These are phyloP conservation scores for Debaryomyces hansenii DNA, from an alignment of 805 yeast species.

Conservation along the genomic window DNA sequence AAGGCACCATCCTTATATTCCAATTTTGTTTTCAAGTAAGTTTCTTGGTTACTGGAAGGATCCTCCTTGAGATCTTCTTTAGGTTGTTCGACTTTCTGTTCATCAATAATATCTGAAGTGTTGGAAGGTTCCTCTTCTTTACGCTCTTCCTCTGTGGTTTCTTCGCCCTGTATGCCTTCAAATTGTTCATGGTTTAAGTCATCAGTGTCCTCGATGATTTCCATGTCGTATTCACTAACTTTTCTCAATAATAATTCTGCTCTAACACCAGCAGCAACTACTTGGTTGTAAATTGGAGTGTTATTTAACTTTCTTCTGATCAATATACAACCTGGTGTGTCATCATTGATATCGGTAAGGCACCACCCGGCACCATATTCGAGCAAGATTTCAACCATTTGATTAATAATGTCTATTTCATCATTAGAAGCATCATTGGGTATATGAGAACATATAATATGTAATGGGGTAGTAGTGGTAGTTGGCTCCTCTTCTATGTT, in stretches of 20 bases:
- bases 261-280: constrained; percentile 86
- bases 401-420: constrained; percentile 38
- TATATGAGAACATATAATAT: constrained; percentile 58
- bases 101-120: neutral
- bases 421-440: constrained; percentile 49
- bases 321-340: constrained; percentile 85
- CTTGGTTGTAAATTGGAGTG: constrained; percentile 40
- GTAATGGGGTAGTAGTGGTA: constrained; percentile 82
- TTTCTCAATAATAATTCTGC: constrained; percentile 81
- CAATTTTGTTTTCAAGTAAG: constrained; percentile 65
- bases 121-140: constrained; percentile 19
- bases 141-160: constrained; percentile 16
- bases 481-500: constrained; percentile 34
- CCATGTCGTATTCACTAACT: constrained; percentile 62
- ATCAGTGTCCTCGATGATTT: constrained; percentile 49
- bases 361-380: constrained; percentile 95
- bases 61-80: constrained; percentile 24
- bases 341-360: constrained; percentile 64
- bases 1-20: constrained; percentile 69
- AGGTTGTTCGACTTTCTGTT: neutral
- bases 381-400: constrained; percentile 65
- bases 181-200: constrained; percentile 26
- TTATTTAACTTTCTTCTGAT: constrained; percentile 47
- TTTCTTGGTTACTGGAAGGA: constrained; percentile 63
- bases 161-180: constrained; percentile 9